phyloP scores from a whole-genome alignment of 2,329 filamentous ascomycete genomes.

The Ophiostoma ulmi region DNA sequence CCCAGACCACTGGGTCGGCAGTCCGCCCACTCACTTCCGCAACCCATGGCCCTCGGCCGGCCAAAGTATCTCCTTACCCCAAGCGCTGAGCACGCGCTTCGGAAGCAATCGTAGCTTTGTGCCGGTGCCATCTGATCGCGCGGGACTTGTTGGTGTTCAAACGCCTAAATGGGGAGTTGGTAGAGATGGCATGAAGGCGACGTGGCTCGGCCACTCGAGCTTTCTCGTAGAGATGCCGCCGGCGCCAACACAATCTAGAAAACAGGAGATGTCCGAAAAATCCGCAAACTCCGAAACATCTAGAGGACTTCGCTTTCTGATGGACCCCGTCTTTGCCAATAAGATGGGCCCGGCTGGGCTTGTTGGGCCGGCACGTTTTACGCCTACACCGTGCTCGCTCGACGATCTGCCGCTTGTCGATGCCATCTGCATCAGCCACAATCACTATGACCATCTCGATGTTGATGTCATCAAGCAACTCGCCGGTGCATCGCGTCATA shows the following conservation, averaged over 20 bases:
- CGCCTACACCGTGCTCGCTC: constrained; percentile 45
- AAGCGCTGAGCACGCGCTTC: background rate
- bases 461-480: constrained; percentile 48
- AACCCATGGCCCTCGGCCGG: constrained; percentile 5
- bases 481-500: constrained; percentile 39
- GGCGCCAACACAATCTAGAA: background rate
- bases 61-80: background rate
- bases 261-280: background rate
- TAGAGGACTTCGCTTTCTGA: background rate
- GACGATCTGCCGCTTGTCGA: constrained; percentile 49
- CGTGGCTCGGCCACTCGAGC: background rate
- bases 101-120: background rate
- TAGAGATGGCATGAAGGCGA: background rate
- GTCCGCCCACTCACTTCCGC: background rate
- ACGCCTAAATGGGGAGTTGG: background rate
- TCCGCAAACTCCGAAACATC: no score
- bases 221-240: background rate
- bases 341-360: constrained; percentile 3
- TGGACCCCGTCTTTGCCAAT: background rate
- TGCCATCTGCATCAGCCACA: constrained; percentile 48
- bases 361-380: constrained; percentile 47
- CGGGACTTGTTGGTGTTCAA: background rate
- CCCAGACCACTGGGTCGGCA: background rate
- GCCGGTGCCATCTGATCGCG: background rate
- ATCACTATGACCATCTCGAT: constrained; percentile 54